These are phyloP conservation scores for Wallacemonas collosoma DNA, from an alignment of 208 protist species.

Conservation along the genomic window DNA sequence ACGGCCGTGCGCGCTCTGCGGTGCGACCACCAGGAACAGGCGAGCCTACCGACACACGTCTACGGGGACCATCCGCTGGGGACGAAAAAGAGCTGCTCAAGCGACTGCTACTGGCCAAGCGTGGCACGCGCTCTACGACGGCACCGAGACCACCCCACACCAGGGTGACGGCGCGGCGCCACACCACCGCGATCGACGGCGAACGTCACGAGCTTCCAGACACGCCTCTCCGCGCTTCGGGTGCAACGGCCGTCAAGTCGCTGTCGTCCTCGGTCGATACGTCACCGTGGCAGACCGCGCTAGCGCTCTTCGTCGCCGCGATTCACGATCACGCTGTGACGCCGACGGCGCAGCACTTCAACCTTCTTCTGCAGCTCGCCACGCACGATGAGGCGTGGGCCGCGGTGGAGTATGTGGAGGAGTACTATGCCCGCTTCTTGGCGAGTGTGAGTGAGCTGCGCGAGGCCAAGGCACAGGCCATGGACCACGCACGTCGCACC, in stretches of 20 bases:
- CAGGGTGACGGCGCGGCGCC: too few relatives aligned
- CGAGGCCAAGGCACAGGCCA: conserved; percentile 22
- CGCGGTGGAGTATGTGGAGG: conserved; percentile 47
- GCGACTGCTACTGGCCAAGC: conserved; percentile 11
- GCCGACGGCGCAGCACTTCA: conserved; percentile 73
- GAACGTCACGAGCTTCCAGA: too few relatives aligned
- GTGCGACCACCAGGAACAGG: too few relatives aligned
- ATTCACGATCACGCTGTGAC: conserved; percentile 52
- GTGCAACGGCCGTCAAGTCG: too few relatives aligned
- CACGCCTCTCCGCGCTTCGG: too few relatives aligned
- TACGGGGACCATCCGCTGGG: too few relatives aligned
- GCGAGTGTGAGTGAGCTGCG: conserved; percentile 30
- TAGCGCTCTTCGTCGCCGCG: conserved; percentile 59
- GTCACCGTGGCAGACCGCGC: conserved; percentile 42
- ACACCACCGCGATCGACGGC: too few relatives aligned
- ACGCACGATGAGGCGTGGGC: conserved; percentile 53
- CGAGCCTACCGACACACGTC: too few relatives aligned
- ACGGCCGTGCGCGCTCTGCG: too few relatives aligned
- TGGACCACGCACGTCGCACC: neutral
- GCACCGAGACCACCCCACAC: too few relatives aligned
- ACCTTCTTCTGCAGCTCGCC: conserved; percentile 60
- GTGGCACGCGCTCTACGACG: neutral
- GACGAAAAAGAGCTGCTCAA: neutral
- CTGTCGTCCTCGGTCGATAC: neutral
- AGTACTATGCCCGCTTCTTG: conserved; percentile 55